Base-by-base conservation (phyloP, 2,329 filamentous ascomycete species). In the Cordyceps farinosa region DNA sequence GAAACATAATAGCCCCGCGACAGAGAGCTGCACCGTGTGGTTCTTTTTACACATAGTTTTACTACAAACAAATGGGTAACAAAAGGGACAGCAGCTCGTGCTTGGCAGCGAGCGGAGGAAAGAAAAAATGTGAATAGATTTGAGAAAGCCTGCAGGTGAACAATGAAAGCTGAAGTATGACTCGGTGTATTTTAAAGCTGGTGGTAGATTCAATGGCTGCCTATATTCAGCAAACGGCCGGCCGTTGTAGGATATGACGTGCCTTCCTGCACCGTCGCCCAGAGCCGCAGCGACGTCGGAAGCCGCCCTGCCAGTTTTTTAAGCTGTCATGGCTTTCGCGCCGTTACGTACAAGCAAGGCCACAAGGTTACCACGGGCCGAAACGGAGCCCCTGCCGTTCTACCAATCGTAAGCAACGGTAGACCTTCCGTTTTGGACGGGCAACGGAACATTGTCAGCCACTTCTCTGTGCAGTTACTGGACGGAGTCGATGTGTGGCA, bases 41-140 rank as follows among this genome's bases (percentile, higher is more conserved):
- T 62, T 62, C 60, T n/a, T 55, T 55, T 62, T 62, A 62, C 60
- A 62, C 60, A 62, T 62, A 62, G 60, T 62, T 61, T 62, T 62
- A 62, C 51, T 29, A 45, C 32, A 48, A 45, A 48, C 32, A 29
- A 62, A 56, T 56, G 51, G 29, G 60, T 62, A 62, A 56, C 30
- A 32, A 44, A 48, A 9, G 30, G 13, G 15, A 40, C 30, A 42
- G 11, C n/a, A 30, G 13, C 29, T 56, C 15, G 13, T 22, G 17
- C 6, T 48, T 22, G 29, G 10, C 34, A 30, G 34, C 45, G 13
- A 22, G 9, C 44, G 53, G 0, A 27, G 9, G 11, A 6, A 27
- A 15, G 4, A 3, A 52, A 50, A 38, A n/a, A 36, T n/a, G 15
- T 7, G 7, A 9, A 30, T 11, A 29, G 40, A 30, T 40, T 7